phyloP scores from a whole-genome alignment of 768 basidiomycete genomes.

The Tubosaeta sp. region DNA sequence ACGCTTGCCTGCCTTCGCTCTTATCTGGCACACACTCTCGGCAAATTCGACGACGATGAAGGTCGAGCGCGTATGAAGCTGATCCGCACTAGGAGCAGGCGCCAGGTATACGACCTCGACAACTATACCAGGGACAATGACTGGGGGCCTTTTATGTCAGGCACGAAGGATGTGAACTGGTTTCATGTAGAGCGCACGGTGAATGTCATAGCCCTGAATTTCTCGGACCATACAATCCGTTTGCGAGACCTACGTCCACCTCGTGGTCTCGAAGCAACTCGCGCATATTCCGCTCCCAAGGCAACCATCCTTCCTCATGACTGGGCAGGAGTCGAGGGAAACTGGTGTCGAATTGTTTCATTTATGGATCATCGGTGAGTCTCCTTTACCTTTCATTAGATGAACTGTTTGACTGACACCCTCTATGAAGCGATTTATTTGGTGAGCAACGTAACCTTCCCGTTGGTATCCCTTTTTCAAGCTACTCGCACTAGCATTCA shows the following conservation, averaged over 20 bases:
- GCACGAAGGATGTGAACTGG: conserved; percentile 51
- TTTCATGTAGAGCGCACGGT: conserved; percentile 47
- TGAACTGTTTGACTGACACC: conserved; percentile 23
- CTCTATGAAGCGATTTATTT: conserved; percentile 19
- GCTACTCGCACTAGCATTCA: conserved; percentile 38
- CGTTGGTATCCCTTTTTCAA: background rate
- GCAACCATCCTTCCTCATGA: conserved; percentile 37
- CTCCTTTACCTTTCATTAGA: conserved; percentile 14
- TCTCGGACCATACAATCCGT: conserved; percentile 40
- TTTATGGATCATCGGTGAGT: conserved; percentile 66
- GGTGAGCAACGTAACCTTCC: conserved; percentile 11
- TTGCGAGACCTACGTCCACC: conserved; percentile 43
- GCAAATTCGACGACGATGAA: conserved; percentile 27
- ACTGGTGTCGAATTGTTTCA: conserved; percentile 70
- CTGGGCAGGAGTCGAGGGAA: conserved; percentile 75
- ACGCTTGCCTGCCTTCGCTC: conserved; percentile 44
- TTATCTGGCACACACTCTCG: conserved; percentile 44
- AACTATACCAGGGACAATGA: conserved; percentile 47
- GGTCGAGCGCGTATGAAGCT: conserved; percentile 21
- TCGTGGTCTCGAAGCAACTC: conserved; percentile 45
- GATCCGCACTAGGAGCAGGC: conserved; percentile 46
- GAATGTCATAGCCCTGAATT: conserved; percentile 49
- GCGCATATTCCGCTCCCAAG: conserved; percentile 53
- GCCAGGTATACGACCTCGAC: conserved; percentile 55
- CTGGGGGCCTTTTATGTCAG: conserved; percentile 51